Base-by-base conservation (phyloP, 2,329 filamentous ascomycete genomes). In the Trichoderma hamatum region DNA sequence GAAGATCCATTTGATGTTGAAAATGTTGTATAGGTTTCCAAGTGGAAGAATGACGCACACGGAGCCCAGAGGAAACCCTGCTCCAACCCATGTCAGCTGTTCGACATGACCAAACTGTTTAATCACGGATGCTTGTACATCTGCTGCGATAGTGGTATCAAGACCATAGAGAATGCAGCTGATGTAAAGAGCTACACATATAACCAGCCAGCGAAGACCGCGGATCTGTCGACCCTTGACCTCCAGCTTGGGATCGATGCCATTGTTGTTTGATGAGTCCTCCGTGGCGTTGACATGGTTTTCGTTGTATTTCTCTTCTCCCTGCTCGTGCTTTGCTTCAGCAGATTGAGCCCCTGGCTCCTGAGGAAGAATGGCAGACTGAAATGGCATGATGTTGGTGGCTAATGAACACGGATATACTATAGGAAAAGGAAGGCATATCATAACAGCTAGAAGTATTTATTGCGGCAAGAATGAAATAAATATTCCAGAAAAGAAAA, bases 121-220 rank as follows among this genome's bases (percentile, higher is more conserved):
- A 13, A 82, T 73, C n/a, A 84, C 80, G 5, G 75, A 70, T 1
- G 78, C 80, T 69, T 85, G 82, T 6, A 86, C 76, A 71, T 84
- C 84, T 1, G 83, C 84, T 1, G 83, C 80, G 55, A 87, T 83
- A 2, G 84, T 87, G 54, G 81, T 84, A 74, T 84, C 82, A 36
- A 64, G 60, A 16, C 67, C 59, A 28, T 69, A 69, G 21, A 69
- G 24, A n/a, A 69, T 19, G 14, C 19, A 32, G 51, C 49, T 19
- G 19, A 58, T 19, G 60, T 64, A 69, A 5, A 65, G 46, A 14
- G 49, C 32, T 21, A 58, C 19, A 24, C 21, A 59, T n/a, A 67
- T 24, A 19, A 67, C 10, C 16, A 51, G 13, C 52, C 64, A 59
- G n/a, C 54, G 52, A 5, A 67, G 7, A 34, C 62, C 62, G 19